phyloP scores from a whole-genome alignment of 176 grass and related monocot genomes.

The Typha latifolia region DNA sequence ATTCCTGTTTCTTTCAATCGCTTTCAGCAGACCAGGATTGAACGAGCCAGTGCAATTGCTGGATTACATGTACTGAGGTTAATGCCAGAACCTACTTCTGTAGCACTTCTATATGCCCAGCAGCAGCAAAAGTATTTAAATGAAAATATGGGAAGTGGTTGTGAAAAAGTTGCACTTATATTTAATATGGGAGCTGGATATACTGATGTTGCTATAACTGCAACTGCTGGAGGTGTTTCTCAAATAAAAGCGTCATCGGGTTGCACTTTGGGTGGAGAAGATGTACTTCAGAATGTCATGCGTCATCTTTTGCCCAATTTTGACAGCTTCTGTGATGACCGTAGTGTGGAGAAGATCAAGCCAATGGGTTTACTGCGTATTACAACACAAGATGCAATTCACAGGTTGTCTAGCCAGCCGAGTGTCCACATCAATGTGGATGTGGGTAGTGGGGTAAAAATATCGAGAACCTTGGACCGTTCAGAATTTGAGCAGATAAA shows the following conservation, averaged over 20 bases:
- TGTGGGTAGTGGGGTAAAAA: constrained; percentile 24
- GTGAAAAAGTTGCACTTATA: constrained; percentile 60
- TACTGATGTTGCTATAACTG: constrained; percentile 47
- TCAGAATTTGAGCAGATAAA: constrained; percentile 51
- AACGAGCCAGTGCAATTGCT: constrained; percentile 67
- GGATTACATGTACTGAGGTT: constrained; percentile 49
- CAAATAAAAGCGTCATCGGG: constrained; percentile 52
- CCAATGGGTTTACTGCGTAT: constrained; percentile 34
- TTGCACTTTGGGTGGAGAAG: constrained; percentile 50
- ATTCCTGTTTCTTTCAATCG: constrained; percentile 59
- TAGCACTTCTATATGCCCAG: constrained; percentile 56
- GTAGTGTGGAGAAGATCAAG: constrained; percentile 40
- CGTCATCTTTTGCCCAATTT: constrained; percentile 38
- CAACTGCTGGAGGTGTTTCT: constrained; percentile 62
- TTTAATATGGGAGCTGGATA: constrained; percentile 72
- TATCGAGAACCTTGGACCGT: constrained; percentile 24
- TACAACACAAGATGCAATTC: constrained; percentile 51
- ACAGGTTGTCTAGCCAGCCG: constrained; percentile 35
- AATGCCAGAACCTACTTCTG: constrained; percentile 60
- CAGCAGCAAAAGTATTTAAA: constrained; percentile 45
- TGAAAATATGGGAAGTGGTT: constrained; percentile 55
- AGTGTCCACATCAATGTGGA: constrained; percentile 33
- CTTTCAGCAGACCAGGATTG: constrained; percentile 59
- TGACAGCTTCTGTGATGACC: constrained; percentile 34
- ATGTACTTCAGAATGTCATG: constrained; percentile 63